Conservation (phyloP, 225 moss, liverwort and hornwort species). For the Pseudoscleropodium purum region DNA sequence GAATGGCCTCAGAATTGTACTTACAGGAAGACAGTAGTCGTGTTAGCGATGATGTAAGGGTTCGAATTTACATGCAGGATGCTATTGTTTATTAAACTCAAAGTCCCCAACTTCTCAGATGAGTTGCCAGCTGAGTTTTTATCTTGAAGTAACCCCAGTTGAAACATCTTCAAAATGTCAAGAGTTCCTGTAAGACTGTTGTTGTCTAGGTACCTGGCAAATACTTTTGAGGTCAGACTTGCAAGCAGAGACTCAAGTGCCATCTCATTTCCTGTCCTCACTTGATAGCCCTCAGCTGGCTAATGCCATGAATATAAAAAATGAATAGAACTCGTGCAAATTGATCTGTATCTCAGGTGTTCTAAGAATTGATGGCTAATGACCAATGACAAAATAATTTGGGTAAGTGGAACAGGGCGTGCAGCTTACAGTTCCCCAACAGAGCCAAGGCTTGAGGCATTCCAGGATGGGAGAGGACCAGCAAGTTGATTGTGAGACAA, state of each 20-base stretch:
- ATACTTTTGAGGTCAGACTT: neutral
- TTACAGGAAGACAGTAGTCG: neutral
- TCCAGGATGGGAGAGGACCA: slow-evolving; percentile 1
- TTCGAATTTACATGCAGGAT: neutral
- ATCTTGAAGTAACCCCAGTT: neutral
- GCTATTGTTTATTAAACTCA: slow-evolving; percentile 5
- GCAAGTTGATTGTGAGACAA: neutral
- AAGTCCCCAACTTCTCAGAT: neutral
- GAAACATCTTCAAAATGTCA: neutral
- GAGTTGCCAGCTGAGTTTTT: neutral
- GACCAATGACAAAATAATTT: no score
- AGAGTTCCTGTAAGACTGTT: neutral
- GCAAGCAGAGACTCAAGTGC: neutral
- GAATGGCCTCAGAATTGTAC: neutral
- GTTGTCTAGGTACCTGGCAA: slow-evolving; percentile 13
- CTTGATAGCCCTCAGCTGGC: neutral
- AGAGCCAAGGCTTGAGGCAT: neutral
- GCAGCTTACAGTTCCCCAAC: slow-evolving; percentile 1
- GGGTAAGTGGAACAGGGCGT: neutral
- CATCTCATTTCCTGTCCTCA: neutral
- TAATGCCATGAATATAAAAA: neutral
- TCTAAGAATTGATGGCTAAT: neutral
- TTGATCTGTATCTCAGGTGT: neutral
- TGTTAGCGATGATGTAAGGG: neutral
- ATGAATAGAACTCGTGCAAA: neutral